Conservation (phyloP, 306 rosid genomes). For the Delonix regia region DNA sequence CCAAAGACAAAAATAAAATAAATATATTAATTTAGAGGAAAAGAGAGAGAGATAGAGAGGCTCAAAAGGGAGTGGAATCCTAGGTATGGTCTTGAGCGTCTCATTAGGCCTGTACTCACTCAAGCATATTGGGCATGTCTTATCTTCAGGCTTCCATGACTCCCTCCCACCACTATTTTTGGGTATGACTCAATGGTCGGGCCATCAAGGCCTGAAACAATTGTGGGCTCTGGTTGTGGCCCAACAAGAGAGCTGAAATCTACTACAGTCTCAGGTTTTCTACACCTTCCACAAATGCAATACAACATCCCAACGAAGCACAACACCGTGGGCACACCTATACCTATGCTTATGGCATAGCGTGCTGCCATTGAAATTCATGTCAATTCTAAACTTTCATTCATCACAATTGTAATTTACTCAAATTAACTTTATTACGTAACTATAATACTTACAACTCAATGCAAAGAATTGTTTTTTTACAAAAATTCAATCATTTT, state of each 20-base stretch:
- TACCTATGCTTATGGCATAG: constrained; percentile 54
- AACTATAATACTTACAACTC: no score
- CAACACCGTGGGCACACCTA: constrained; percentile 55
- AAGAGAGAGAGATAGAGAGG: no score
- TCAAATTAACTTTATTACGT: no score
- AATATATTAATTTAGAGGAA: no score
- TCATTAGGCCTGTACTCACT: constrained; percentile 66
- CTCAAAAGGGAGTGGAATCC: not conserved
- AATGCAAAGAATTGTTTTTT: not conserved
- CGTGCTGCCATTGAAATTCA: constrained; percentile 56
- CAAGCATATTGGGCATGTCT: constrained; percentile 68
- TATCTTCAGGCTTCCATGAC: constrained; percentile 47
- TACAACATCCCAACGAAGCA: constrained; percentile 55
- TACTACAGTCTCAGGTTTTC: constrained; percentile 26
- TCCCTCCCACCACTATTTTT: constrained; percentile 60
- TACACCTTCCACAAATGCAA: constrained; percentile 36
- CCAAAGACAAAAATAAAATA: no score
- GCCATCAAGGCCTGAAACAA: constrained; percentile 52
- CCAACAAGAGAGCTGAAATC: constrained; percentile 54
- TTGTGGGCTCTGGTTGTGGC: not conserved
- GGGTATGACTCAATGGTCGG: constrained; percentile 66
- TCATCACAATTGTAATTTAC: not conserved
- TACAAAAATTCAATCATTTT: not conserved
- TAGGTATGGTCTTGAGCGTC: no score
- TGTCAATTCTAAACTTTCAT: constrained; percentile 11